These are phyloP conservation scores for Nicotiana tabacum DNA, from an alignment of 257 asterid genomes.

Conservation along the genomic window DNA sequence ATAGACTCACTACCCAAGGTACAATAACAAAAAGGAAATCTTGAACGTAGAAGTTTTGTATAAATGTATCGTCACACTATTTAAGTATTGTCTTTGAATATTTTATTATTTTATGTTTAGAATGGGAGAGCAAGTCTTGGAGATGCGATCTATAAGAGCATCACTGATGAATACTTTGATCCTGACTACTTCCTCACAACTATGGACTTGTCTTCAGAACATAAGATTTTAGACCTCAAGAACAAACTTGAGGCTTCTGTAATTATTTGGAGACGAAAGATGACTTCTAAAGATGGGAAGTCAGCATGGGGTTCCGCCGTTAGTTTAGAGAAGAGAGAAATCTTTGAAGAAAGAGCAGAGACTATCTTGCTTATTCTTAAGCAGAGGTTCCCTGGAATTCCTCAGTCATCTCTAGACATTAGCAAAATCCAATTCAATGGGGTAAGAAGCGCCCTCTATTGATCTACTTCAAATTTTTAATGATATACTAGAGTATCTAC, in stretches of 20 bases:
- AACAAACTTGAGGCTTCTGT: constrained; percentile 67
- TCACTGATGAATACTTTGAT: constrained; percentile 65
- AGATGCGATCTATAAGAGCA: constrained; percentile 57
- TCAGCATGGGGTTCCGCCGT: constrained; percentile 68
- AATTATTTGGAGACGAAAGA: constrained; percentile 65
- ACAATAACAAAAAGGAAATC: not conserved
- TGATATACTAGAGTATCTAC: not conserved
- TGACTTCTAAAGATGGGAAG: constrained; percentile 53
- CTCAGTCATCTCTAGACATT: constrained; percentile 82
- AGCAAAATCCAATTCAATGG: constrained; percentile 70
- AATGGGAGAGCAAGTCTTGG: constrained; percentile 73
- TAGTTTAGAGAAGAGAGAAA: constrained; percentile 65
- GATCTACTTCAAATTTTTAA: not conserved
- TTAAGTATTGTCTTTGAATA: not conserved
- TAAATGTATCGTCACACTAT: not conserved
- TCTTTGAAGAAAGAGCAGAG: constrained; percentile 71
- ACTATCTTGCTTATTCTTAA: constrained; percentile 59
- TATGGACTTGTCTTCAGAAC: constrained; percentile 52
- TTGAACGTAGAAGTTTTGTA: not conserved
- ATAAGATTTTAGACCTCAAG: constrained; percentile 60
- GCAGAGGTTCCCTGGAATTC: constrained; percentile 84
- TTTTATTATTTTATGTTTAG: constrained; percentile 18
- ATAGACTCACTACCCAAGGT: constrained; percentile 90
- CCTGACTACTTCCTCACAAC: constrained; percentile 47
- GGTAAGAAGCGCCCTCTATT: constrained; percentile 30